phyloP scores from a whole-genome alignment of 2,329 filamentous ascomycete genomes.

The Cladophialophora chaetospira region DNA sequence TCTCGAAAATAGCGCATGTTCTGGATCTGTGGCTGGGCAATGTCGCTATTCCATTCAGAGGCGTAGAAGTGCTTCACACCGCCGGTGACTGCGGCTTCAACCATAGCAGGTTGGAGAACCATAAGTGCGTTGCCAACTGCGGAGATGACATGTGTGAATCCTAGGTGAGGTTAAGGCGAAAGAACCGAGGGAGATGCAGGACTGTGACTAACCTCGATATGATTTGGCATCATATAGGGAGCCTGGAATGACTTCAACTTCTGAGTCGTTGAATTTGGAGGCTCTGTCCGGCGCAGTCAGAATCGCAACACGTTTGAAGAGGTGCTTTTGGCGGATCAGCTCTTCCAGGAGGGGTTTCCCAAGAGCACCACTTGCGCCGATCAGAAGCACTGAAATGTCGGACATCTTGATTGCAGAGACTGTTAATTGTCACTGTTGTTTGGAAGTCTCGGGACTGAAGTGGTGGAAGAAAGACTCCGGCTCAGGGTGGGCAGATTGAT shows the following conservation, averaged over 20 bases:
- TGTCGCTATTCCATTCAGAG: slow-evolving; percentile 36
- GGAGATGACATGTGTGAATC: slow-evolving; percentile 16
- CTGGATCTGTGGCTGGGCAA: slow-evolving; percentile 14
- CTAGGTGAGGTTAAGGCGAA: neutral
- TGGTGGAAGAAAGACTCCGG: neutral
- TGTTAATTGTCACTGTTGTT: neutral
- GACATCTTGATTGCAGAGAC: neutral
- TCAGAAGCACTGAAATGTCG: slow-evolving; percentile 12
- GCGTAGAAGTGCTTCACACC: slow-evolving; percentile 46
- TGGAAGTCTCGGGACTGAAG: too few relatives aligned
- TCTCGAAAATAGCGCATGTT: slow-evolving; percentile 16
- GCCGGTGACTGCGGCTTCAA: slow-evolving; percentile 43
- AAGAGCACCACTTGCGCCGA: slow-evolving; percentile 12
- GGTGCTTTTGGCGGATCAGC: slow-evolving; percentile 9
- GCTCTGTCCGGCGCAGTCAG: slow-evolving; percentile 12
- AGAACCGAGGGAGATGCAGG: neutral
- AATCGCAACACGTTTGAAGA: slow-evolving; percentile 15
- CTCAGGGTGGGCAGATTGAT: neutral
- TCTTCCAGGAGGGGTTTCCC: slow-evolving; percentile 17
- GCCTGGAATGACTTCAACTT: slow-evolving; percentile 13
- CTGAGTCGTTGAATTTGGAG: slow-evolving; percentile 9
- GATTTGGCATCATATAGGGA: slow-evolving; percentile 4
- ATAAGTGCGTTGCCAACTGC: slow-evolving; percentile 15
- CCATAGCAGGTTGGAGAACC: slow-evolving; percentile 33
- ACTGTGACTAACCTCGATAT: slow-evolving; percentile 6